phyloP scores from a whole-genome alignment of 2,329 filamentous ascomycete genomes.

The Apiospora koreana region DNA sequence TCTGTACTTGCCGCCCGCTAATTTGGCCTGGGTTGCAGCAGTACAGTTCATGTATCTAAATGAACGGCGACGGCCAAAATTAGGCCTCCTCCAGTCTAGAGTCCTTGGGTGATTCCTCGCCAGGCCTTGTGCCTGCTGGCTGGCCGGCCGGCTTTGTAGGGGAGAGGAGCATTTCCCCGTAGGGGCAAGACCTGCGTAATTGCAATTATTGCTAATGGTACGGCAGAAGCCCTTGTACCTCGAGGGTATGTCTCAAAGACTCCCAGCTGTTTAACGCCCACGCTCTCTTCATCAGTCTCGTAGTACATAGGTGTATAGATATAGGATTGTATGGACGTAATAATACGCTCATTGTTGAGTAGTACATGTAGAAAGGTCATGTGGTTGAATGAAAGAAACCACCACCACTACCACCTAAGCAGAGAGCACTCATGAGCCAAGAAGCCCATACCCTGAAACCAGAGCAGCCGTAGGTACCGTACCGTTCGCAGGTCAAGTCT shows the following conservation, averaged over 20 bases:
- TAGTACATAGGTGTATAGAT: too few relatives aligned
- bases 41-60: constrained; percentile 2
- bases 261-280: background rate
- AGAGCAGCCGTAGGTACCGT: background rate
- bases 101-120: background rate
- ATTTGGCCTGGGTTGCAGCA: background rate
- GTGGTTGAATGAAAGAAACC: background rate
- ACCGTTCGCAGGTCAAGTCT: background rate
- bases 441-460: constrained; percentile 3
- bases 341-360: background rate
- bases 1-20: constrained; percentile 4
- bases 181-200: constrained; percentile 6
- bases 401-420: background rate
- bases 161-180: background rate
- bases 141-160: background rate
- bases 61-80: background rate
- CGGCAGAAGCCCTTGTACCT: background rate
- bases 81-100: constrained; percentile 6
- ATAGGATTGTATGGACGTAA: background rate
- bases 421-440: background rate
- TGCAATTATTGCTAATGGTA: background rate
- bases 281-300: too few relatives aligned
- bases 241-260: background rate
- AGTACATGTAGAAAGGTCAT: background rate
- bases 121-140: background rate